Conservation (phyloP, 768 basidiomycete species). For the Saitozyma podzolica region DNA sequence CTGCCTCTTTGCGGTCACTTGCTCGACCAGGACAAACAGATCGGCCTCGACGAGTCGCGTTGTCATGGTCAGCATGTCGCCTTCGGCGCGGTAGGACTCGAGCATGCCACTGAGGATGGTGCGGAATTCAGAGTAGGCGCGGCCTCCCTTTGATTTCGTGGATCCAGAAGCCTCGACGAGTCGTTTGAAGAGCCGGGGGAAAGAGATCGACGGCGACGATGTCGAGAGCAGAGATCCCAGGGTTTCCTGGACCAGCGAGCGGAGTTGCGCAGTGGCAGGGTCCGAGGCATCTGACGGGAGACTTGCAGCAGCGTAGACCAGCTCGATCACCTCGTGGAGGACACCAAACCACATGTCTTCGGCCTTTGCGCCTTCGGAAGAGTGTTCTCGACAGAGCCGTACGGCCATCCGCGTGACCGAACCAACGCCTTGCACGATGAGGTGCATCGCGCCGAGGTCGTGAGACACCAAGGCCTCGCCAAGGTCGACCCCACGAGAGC, state of each 20-base stretch:
- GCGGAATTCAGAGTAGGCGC: constrained; percentile 80
- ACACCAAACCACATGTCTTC: constrained; percentile 91
- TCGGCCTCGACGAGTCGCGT: constrained; percentile 79
- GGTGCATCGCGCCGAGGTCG: constrained; percentile 5
- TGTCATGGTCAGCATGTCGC: constrained; percentile 82
- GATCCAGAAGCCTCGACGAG: constrained; percentile 67
- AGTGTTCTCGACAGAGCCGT: constrained; percentile 67
- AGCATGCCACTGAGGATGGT: constrained; percentile 91
- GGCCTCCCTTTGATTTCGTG: constrained; percentile 13
- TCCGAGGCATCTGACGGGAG: constrained; percentile 53
- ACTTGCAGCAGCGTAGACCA: constrained; percentile 64
- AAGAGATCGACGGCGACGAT: constrained; percentile 69
- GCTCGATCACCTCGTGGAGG: constrained; percentile 75
- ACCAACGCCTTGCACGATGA: constrained; percentile 18
- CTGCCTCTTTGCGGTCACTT: constrained; percentile 52
- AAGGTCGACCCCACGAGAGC: constrained; percentile 32
- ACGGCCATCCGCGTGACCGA: constrained; percentile 63
- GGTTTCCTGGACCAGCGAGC: constrained; percentile 76
- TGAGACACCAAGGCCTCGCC: constrained; percentile 16
- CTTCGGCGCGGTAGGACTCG: constrained; percentile 88
- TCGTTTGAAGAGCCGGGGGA: constrained; percentile 88
- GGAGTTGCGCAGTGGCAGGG: constrained; percentile 54
- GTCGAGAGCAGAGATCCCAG: constrained; percentile 75
- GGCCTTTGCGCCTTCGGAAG: constrained; percentile 53
- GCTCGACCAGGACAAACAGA: constrained; percentile 70